Evolutionary conservation across 83 land plant genomes (phyloP).

Genomic region (Thuja plicata): DNA sequence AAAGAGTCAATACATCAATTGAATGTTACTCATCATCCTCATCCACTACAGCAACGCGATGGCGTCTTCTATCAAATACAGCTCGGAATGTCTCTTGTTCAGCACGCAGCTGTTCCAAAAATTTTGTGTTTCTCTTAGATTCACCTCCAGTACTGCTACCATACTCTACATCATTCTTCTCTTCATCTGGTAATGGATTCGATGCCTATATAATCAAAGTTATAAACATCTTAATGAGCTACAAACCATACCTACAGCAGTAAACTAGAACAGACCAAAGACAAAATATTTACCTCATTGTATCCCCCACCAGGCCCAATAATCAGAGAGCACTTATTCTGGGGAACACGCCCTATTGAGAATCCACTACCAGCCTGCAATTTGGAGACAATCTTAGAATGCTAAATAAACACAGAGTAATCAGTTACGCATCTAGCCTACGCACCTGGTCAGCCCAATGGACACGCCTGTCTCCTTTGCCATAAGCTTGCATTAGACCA

Average conservation of each 20-base stretch:
- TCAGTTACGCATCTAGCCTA: not conserved
- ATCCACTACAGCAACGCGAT: constrained; percentile 57
- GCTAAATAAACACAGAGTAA: not conserved
- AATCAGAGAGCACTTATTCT: constrained; percentile 44
- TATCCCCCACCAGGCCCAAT: constrained; percentile 89
- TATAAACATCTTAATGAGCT: not conserved
- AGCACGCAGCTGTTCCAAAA: constrained; percentile 68
- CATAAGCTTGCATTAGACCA: constrained; percentile 60
- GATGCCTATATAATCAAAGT: constrained; percentile 40
- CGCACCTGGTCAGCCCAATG: constrained; percentile 80
- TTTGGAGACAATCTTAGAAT: not conserved
- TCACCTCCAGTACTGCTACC: constrained; percentile 6
- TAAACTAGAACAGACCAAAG: not conserved
- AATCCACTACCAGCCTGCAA: constrained; percentile 60
- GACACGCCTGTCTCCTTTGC: constrained; percentile 59
- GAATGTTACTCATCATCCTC: constrained; percentile 46
- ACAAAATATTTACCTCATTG: constrained; percentile 58
- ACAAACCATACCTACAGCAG: constrained; percentile 4
- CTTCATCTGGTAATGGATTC: constrained; percentile 62
- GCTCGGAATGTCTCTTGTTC: constrained; percentile 78
- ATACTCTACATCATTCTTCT: not conserved
- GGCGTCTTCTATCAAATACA: constrained; percentile 68
- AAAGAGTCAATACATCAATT: not conserved
- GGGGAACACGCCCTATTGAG: constrained; percentile 52
- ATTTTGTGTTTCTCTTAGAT: constrained; percentile 29